Evolutionary conservation across 2,329 filamentous ascomycete genomes (phyloP).

Genomic region (Colletotrichum musae): DNA sequence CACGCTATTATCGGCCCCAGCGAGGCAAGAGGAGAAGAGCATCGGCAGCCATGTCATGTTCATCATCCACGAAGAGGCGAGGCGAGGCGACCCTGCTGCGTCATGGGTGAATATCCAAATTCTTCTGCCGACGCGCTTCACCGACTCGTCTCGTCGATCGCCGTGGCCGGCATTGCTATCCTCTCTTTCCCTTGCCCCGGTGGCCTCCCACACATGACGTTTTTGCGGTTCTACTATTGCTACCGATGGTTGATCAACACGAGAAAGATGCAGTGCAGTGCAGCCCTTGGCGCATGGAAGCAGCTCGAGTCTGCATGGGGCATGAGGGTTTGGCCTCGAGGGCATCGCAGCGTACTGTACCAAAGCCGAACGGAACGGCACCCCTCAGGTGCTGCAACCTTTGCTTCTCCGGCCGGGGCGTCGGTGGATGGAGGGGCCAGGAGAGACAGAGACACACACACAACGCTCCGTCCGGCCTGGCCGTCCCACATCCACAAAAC

Average conservation of each 20-base stretch:
- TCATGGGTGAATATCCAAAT: constrained; percentile 30
- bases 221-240: not conserved
- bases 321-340: not conserved
- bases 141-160: constrained; percentile 20
- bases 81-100: not conserved
- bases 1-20: constrained; percentile 15
- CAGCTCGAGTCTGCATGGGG: not conserved
- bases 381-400: constrained; percentile 18
- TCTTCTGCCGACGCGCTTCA: constrained; percentile 16
- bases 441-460: not conserved
- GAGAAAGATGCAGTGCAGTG: not conserved
- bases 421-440: constrained; percentile 1
- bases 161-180: not conserved
- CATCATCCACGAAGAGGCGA: constrained; percentile 16
- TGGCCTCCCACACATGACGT: not conserved
- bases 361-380: constrained; percentile 3
- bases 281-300: not conserved
- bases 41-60: constrained; percentile 5
- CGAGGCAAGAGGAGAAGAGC: constrained; percentile 3
- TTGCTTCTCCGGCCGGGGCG: constrained; percentile 22
- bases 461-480: constrained; percentile 2
- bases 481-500: not conserved
- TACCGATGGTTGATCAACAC: not conserved
- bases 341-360: not conserved
- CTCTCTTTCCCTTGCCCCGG: constrained; percentile 16